These are phyloP conservation scores for Pestalotiopsis sp. DNA, from an alignment of 2,329 filamentous ascomycete species.

Conservation along the genomic window DNA sequence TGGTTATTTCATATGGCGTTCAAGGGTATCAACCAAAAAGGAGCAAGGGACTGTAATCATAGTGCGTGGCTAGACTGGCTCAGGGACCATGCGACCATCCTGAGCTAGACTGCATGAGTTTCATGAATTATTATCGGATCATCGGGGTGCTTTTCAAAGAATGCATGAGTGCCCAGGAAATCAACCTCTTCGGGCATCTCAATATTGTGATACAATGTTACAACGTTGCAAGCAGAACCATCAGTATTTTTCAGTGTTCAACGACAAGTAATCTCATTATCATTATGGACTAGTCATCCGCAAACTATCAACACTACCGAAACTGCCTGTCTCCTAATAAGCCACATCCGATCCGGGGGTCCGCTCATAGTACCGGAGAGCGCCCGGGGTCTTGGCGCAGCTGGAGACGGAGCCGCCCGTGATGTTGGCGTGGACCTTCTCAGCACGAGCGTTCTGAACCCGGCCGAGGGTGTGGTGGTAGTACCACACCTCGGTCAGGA, in stretches of 20 bases:
- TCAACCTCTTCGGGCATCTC: too few relatives aligned
- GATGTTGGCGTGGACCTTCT: conserved; percentile 45
- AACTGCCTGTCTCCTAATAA: not conserved
- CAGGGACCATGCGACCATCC: not conserved
- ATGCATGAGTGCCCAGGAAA: too few relatives aligned
- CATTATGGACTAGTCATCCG: not conserved
- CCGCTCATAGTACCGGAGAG: conserved; percentile 58
- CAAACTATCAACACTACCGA: not conserved
- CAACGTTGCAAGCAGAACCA: too few relatives aligned
- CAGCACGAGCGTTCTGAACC: conserved; percentile 53
- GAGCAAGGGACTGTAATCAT: not conserved
- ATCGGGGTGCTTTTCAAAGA: too few relatives aligned
- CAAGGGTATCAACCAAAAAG: conserved; percentile 9
- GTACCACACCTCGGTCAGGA: conserved; percentile 67
- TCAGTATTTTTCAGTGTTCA: too few relatives aligned
- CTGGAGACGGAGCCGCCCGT: conserved; percentile 53
- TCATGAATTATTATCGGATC: too few relatives aligned
- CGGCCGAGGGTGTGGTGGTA: conserved; percentile 63
- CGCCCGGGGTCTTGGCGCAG: conserved; percentile 56
- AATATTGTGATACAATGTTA: too few relatives aligned
- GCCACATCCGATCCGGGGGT: conserved; percentile 40
- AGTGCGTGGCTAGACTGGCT: not conserved
- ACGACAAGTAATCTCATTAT: not conserved
- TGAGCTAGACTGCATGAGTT: too few relatives aligned
- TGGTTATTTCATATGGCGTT: conserved; percentile 27